Base-by-base conservation (phyloP, 179 eudicot species). In the Pouteria campechiana region DNA sequence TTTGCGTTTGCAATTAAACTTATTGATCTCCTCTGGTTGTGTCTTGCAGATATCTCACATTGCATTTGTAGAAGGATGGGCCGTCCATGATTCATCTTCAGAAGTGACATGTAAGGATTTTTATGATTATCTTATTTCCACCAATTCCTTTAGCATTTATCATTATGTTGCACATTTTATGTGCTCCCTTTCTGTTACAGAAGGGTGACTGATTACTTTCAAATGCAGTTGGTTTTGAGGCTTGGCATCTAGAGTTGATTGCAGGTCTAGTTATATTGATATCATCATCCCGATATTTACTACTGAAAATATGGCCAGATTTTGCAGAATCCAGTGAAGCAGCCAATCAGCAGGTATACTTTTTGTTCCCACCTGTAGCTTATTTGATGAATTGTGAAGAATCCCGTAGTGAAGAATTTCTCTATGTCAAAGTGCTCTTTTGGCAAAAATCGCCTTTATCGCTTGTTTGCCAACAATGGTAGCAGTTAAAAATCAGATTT, bases 281-380 rank as follows among this genome's bases (percentile, higher is more conserved):
- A 72, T 85, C 97, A 42, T 61, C 75, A 37, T 72, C 76, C 48
- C 74, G 95, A 46, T 85, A 69, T 37, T 52, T 73, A 34, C 63
- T 89, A 37, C 55, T 89, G 46, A 73, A 78, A 52, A 72, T 58
- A 25, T 89, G 93, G 93, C 64, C 79, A 11, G 89, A 78, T 59
- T 89, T 89, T 62, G 77, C 93, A 0, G 81, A 81, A 73, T 89
- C 97, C 37, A 89, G 95, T 56, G 79, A 81, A 56, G 80, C 79
- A 38, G 88, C 95, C 38, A 89, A 89, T 63, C 69, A 41, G 28
- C 95, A 85, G 93, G 95, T 85, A 48, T 11, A 15, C 39, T 25
- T 39, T 18, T 33, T 24, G 6, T n/a, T 9, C 31, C 7, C 16
- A 15, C 20, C 37, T 50, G n/a, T n/a, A n/a, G n/a, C n/a, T n/a